Conservation (phyloP, 2,329 filamentous ascomycete genomes). For the Colletotrichum cuscutae region DNA sequence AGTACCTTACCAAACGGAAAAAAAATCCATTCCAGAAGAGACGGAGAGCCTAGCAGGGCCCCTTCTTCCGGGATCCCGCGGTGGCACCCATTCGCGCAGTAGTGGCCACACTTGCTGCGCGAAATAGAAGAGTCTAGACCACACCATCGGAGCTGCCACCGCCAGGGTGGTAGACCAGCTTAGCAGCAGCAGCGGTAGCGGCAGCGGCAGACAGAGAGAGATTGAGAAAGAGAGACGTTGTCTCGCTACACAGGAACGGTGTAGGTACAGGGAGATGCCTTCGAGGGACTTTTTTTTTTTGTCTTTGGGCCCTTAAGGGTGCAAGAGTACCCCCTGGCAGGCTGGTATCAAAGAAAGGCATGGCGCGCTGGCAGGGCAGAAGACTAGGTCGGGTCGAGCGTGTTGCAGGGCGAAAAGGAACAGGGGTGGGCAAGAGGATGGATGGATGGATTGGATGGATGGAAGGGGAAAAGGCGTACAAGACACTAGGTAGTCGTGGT, state of each 20-base stretch:
- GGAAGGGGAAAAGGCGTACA: background rate
- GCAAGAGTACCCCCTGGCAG: background rate
- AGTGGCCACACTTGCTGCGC: background rate
- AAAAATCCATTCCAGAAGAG: background rate
- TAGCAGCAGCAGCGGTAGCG: background rate
- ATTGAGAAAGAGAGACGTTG: background rate
- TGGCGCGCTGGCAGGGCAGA: background rate
- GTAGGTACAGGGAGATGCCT: background rate
- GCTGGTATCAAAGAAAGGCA: background rate
- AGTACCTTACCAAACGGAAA: background rate
- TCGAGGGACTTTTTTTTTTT: background rate
- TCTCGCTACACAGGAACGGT: background rate
- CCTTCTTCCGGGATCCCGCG: background rate
- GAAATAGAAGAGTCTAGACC: conserved; percentile 22
- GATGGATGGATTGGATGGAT: background rate
- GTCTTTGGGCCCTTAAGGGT: conserved; percentile 11
- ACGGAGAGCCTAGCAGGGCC: background rate
- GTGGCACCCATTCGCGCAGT: conserved; percentile 4
- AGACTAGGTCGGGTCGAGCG: background rate
- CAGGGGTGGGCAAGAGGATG: too few relatives aligned
- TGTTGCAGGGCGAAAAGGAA: background rate
- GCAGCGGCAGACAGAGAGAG: too few relatives aligned
- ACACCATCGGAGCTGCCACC: background rate
- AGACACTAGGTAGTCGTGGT: background rate
- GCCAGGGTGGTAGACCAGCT: background rate